These are phyloP conservation scores for Malus orientalis DNA, from an alignment of 306 rosid genomes.

Conservation along the genomic window DNA sequence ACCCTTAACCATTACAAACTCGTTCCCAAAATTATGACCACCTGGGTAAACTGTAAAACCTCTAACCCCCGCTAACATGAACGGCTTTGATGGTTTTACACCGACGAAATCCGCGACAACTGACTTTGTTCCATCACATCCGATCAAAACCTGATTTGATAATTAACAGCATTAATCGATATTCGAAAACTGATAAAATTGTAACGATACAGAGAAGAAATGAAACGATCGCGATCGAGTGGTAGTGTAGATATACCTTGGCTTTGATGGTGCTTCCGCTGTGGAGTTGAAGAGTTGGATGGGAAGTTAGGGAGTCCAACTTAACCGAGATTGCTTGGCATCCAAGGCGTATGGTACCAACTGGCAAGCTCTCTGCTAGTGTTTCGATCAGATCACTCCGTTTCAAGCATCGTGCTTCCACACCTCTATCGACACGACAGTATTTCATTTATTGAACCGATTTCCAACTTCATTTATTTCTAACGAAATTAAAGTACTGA, in stretches of 20 bases:
- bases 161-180: too few species aligned
- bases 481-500: too few species aligned
- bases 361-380: slow-evolving; percentile 35
- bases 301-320: slow-evolving; percentile 22
- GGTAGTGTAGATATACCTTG: slow-evolving; percentile 19
- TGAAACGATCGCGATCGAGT: too few species aligned
- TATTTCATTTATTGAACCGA: too few species aligned
- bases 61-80: slow-evolving; percentile 25
- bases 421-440: not conserved
- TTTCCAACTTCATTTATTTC: too few species aligned
- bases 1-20: slow-evolving; percentile 14
- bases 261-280: slow-evolving; percentile 33
- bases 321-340: slow-evolving; percentile 31
- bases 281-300: slow-evolving; percentile 26
- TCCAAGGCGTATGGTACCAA: slow-evolving; percentile 29
- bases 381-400: slow-evolving; percentile 34
- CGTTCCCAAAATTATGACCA: slow-evolving; percentile 29
- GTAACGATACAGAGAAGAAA: too few species aligned
- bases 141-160: slow-evolving; percentile 33
- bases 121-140: slow-evolving; percentile 59
- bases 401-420: slow-evolving; percentile 38
- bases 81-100: slow-evolving; percentile 13
- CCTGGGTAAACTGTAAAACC: slow-evolving; percentile 44
- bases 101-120: slow-evolving; percentile 25
- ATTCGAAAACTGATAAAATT: too few species aligned